Evolutionary conservation across 768 basidiomycete genomes (phyloP), one percentile per base, ranked within the genome.

Genomic region (Psilocybe tampanensis): DNA sequence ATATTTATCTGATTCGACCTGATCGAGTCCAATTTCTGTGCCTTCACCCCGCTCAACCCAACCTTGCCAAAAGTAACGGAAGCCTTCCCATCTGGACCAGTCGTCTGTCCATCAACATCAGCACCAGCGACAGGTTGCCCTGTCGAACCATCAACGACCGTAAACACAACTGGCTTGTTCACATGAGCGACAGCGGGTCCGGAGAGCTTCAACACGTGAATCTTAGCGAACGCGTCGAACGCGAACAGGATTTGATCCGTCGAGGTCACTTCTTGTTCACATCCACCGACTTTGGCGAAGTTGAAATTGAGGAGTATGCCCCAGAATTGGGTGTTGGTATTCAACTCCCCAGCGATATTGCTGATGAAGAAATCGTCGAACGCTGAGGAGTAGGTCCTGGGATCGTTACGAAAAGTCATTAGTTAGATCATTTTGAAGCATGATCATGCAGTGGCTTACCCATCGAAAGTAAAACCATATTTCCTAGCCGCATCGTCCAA

Each of bases 281-380:
- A 79, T n/a, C 76, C 77, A 21, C 76, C 77, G 17, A 78, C 72
- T 2, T 66, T 63, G 1, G 68, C 71, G 52, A 72, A 66, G 52
- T 66, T 50, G 55, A 71, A 76, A 58, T 78, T 70, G 18, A 73
- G 56, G 18, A 75, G 62, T 17, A 74, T 64, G 1, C 69, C 68
- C 76, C 76, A 77, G 66, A 73, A 75, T 53, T 74, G 55, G 18
- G 65, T 70, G 1, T 51, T 54, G 0, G 72, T 73, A 47, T 75
- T 61, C 0, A 65, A 54, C 45, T 65, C 63, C 5, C 66, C 65
- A 2, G 48, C 75, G 50, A 80, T 79, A 29, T 64, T 60, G 15
- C 73, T 74, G 61, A 81, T 72, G 60, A 78, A 68, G 56, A 70
- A 77, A 64, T 80, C 80, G 60, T 80, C 78, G 44, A 75, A 78